phyloP scores from a whole-genome alignment of 768 basidiomycete genomes.

The Ramaria rubella region DNA sequence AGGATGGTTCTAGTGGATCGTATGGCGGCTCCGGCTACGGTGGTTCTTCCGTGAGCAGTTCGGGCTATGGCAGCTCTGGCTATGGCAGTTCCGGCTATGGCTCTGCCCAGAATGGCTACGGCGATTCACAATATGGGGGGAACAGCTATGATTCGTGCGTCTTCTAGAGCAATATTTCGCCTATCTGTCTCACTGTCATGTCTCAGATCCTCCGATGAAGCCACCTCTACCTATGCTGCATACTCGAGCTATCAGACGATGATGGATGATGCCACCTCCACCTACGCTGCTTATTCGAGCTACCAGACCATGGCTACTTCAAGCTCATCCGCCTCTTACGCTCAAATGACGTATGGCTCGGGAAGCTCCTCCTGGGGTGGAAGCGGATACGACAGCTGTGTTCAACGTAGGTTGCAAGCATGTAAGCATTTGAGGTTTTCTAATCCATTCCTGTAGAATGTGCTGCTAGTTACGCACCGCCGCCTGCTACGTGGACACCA shows the following conservation, averaged over 20 bases:
- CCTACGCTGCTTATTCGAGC: too few relatives aligned
- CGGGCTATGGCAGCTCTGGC: conserved; percentile 3
- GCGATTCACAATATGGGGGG: too few relatives aligned
- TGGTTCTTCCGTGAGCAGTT: not conserved
- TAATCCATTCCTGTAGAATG: conserved; percentile 45
- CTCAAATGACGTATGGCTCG: conserved; percentile 55
- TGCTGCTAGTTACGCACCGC: conserved; percentile 48
- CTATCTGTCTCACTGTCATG: too few relatives aligned
- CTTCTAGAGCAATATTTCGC: too few relatives aligned
- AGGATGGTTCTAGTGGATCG: not conserved
- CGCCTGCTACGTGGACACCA: conserved; percentile 25
- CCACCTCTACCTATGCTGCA: too few relatives aligned
- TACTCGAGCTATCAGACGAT: conserved; percentile 8
- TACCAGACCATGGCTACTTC: conserved; percentile 14
- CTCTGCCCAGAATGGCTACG: not conserved
- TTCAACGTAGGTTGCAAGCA: conserved; percentile 50
- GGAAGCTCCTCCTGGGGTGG: conserved; percentile 50
- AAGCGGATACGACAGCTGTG: conserved; percentile 58
- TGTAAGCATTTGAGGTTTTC: not conserved
- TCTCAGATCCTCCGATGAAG: too few relatives aligned
- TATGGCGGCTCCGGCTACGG: conserved; percentile 5
- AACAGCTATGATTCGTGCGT: too few relatives aligned
- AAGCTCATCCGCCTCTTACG: conserved; percentile 26
- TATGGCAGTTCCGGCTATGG: conserved; percentile 1
- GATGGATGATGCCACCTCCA: too few relatives aligned